Evolutionary conservation across 495 filamentous ascomycete genomes (phyloP), one percentile per base, ranked within the genome.

Genomic region (Pyrenula aspistea): DNA sequence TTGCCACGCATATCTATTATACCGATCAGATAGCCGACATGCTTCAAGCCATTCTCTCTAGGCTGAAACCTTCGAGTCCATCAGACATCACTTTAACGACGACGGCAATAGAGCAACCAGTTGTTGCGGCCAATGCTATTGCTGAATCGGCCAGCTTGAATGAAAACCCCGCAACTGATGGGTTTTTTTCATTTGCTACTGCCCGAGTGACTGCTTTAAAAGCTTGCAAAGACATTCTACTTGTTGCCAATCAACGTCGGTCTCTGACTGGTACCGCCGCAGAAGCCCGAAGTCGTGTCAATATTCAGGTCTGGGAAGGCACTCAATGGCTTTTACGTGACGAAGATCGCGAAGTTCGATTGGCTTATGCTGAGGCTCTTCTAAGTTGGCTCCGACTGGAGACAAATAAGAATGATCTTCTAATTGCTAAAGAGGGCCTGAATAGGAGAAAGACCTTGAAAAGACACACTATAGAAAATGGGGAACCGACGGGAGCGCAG

Each of bases 1-100:
- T 96, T n/a, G 89, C 88, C 1, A 95, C 88, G 0, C 91, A 96
- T 65, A 83, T 92, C 12, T 96, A 96, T 68, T 96, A 96, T 67
- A 85, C 87, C 1, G 91, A 96, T 58, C 91, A 96, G 64, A 87
- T 96, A 52, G 82, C 85, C 2, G 91, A 96, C 65, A 95, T 95
- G 87, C 83, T 95, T 51, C 77, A 82, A 1, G 80, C 87, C 0
- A 84, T 96, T 49, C 71, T 96, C 24, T 70, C 77, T 23, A 83
- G 87, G 36, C 78, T 95, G 36, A 91, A 85, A 62, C 86, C 89
- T 3, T 72, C 74, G 58, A 36, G 47, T 57, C 11, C 65, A 65
- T 58, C 73, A 64, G 65, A 60, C 11, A 56, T 69, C 10, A 57
- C 67, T 19, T 73, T 70, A 31, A 59, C 65, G 4, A 61, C 69